phyloP scores from a whole-genome alignment of 2,329 filamentous ascomycete species.

The Neocatenulostroma microsporum region DNA sequence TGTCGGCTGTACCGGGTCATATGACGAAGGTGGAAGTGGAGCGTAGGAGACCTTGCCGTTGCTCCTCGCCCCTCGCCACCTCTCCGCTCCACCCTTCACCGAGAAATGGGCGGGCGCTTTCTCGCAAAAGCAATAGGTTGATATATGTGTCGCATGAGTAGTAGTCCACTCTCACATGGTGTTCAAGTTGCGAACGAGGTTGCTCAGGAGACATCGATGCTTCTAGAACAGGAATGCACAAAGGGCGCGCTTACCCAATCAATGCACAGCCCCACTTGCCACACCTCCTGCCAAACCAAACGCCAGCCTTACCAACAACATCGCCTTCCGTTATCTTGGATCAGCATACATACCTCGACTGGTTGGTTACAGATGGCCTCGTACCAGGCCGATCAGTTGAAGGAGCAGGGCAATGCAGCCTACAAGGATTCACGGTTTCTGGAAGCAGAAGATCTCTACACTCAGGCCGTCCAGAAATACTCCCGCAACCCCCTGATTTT shows the following conservation, averaged over 20 bases:
- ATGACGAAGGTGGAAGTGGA: too few relatives aligned
- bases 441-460: constrained; percentile 62
- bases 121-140: too few relatives aligned
- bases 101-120: too few relatives aligned
- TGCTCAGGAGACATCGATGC: constrained; percentile 1
- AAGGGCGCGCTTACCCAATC: background rate
- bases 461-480: constrained; percentile 67
- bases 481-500: constrained; percentile 70
- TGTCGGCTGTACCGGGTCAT: too few relatives aligned
- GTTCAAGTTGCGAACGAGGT: too few relatives aligned
- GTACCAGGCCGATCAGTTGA: constrained; percentile 39
- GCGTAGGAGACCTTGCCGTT: too few relatives aligned
- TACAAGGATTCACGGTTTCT: constrained; percentile 59
- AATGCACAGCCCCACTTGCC: constrained; percentile 4
- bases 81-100: too few relatives aligned
- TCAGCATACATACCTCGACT: too few relatives aligned
- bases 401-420: constrained; percentile 52
- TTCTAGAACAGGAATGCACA: constrained; percentile 2
- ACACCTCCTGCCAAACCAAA: background rate
- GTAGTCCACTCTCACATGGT: too few relatives aligned
- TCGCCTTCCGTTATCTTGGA: background rate
- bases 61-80: too few relatives aligned
- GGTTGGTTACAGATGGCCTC: too few relatives aligned
- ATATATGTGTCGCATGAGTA: too few relatives aligned
- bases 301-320: background rate